A percentile compares a stretch with the other conserved stretches of the same genome.
Evolutionary conservation across 345 rosid genomes (phyloP).

Genomic region (Pistacia atlantica): DNA sequence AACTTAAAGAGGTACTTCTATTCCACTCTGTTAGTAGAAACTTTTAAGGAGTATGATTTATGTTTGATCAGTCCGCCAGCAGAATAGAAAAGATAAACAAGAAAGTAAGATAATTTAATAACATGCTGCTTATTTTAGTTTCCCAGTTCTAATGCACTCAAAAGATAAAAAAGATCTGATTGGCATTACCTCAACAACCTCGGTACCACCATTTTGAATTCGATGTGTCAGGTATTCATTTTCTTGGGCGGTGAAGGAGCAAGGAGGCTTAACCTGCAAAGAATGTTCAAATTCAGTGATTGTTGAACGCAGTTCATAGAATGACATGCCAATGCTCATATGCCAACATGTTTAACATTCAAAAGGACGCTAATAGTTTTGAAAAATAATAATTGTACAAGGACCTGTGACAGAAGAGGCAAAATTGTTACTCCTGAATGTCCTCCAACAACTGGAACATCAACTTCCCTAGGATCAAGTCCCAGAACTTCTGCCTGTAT

Average conservation of each 20-base stretch:
- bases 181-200: conserved; percentile 71
- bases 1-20: background rate
- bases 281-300: background rate
- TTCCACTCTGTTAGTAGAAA: background rate
- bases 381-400: background rate
- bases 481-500: conserved; percentile 94
- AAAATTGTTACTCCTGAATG: conserved; percentile 93
- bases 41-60: background rate
- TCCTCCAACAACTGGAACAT: conserved; percentile 97
- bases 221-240: conserved; percentile 69
- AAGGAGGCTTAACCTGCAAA: conserved; percentile 69
- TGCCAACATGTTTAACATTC: background rate
- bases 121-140: background rate
- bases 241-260: conserved; percentile 67
- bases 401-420: conserved; percentile 92
- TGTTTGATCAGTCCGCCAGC: background rate
- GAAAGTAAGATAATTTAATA: background rate
- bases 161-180: background rate
- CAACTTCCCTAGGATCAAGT: conserved; percentile 92
- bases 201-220: conserved; percentile 86
- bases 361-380: background rate
- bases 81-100: background rate
- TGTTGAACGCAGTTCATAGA: background rate
- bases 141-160: background rate
- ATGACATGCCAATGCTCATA: background rate